phyloP scores from a whole-genome alignment of 495 filamentous ascomycete genomes.

The Chaetomium cochliodes region DNA sequence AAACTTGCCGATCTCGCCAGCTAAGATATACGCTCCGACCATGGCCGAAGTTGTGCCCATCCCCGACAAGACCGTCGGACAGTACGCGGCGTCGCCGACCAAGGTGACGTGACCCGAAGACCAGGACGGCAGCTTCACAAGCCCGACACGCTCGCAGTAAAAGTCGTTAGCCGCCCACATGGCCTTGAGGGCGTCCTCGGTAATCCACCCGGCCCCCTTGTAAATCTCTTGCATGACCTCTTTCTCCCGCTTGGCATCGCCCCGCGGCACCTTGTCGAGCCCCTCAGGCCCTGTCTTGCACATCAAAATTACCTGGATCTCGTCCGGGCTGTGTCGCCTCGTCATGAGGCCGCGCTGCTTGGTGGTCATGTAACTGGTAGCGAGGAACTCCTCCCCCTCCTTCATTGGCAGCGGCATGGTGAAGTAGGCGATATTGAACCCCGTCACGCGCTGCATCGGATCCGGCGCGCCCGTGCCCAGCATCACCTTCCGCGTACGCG shows the following conservation, averaged over 20 bases:
- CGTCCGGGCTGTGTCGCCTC: conserved; percentile 28
- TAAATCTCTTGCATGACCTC: conserved; percentile 41
- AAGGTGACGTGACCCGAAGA: conserved; percentile 49
- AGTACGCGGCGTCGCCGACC: conserved; percentile 57
- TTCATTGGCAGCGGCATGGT: conserved; percentile 31
- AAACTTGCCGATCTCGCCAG: conserved; percentile 49
- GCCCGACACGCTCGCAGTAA: conserved; percentile 44
- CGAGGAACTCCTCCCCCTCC: conserved; percentile 25
- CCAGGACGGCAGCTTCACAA: conserved; percentile 45
- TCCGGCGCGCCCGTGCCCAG: conserved; percentile 32
- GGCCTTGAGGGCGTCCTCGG: neutral
- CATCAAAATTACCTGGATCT: conserved; percentile 27
- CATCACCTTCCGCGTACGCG: conserved; percentile 43
- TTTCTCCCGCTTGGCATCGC: conserved; percentile 36
- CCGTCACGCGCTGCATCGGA: conserved; percentile 7
- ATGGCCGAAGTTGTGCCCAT: conserved; percentile 47
- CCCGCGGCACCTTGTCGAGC: conserved; percentile 26
- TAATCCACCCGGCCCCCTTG: conserved; percentile 23
- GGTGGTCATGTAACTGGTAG: conserved; percentile 21
- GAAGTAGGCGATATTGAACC: conserved; percentile 38
- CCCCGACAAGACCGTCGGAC: conserved; percentile 44
- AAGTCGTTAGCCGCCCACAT: conserved; percentile 43
- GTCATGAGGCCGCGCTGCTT: conserved; percentile 31
- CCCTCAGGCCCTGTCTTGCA: conserved; percentile 6
- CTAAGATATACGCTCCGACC: conserved; percentile 52